These are phyloP conservation scores for Quercus ilex DNA, from an alignment of 306 rosid species.

Conservation along the genomic window DNA sequence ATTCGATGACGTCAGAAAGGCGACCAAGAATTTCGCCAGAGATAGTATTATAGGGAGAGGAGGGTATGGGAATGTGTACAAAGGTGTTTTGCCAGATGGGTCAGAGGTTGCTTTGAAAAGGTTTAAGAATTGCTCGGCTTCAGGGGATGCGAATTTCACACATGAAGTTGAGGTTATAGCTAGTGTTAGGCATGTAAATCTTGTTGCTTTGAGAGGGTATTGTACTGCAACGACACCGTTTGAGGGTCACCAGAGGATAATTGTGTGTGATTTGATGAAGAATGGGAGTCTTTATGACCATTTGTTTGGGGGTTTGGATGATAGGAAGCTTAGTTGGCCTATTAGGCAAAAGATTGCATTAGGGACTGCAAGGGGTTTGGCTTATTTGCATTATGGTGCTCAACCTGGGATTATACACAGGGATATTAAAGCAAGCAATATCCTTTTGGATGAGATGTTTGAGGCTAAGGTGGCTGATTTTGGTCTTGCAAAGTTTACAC, in stretches of 20 bases:
- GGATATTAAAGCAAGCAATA: constrained; percentile 88
- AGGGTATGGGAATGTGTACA: constrained; percentile 94
- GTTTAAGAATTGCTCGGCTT: constrained; percentile 90
- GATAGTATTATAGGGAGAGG: constrained; percentile 78
- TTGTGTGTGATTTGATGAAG: constrained; percentile 87
- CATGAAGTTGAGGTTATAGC: constrained; percentile 96
- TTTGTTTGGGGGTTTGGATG: constrained; percentile 55
- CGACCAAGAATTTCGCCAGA: constrained; percentile 72
- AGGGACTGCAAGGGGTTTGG: constrained; percentile 88
- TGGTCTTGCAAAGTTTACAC: constrained; percentile 87
- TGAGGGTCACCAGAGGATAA: constrained; percentile 93
- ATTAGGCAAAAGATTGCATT: constrained; percentile 69
- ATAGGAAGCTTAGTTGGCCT: constrained; percentile 71
- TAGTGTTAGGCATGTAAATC: constrained; percentile 88
- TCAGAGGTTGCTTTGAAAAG: constrained; percentile 80
- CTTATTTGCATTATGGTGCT: constrained; percentile 92
- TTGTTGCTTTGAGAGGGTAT: constrained; percentile 79
- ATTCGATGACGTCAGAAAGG: constrained; percentile 64
- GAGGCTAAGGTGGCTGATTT: constrained; percentile 93
- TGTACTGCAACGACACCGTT: constrained; percentile 77
- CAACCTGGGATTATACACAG: constrained; percentile 90
- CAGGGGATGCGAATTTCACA: constrained; percentile 70
- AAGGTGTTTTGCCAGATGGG: constrained; percentile 62
- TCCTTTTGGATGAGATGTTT: constrained; percentile 76
- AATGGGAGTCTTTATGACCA: constrained; percentile 93